Evolutionary conservation across 257 asterid genomes (phyloP), one percentile per base, ranked within the genome.

Genomic region (Solanum medicagineum): DNA sequence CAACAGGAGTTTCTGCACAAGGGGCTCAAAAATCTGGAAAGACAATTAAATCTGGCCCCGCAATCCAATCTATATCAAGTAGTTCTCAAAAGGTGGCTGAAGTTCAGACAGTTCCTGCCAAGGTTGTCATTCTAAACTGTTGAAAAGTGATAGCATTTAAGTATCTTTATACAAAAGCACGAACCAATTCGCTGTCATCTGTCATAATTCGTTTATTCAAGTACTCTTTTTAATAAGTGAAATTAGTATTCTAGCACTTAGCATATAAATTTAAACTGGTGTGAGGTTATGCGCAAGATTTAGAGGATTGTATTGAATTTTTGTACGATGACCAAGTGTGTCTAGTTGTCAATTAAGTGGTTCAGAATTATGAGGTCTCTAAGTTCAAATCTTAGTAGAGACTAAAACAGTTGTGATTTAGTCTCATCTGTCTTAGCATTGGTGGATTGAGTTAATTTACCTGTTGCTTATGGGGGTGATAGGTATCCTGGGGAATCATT

Each of bases 41-140:
- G 69, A 63, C 89, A 82, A 91, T 90, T 57, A 90, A 88, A 77
- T 40, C 85, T 88, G 83, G 54, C 10, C 89, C 73, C n/a, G 87
- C 77, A 57, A 83, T 55, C 63, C 86, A 91, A 77, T 71, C 93
- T 55, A 83, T 84, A 68, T 84, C 96, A 86, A 86, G 88, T 86
- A 89, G 87, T 85, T 90, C 93, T 55, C 87, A 88, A 55, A 81
- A 85, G 26, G 88, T 91, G 85, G 84, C 90, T 49, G 93, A 93
- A 86, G 79, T 92, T 56, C 82, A 77, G 68, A 89, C 89, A 70
- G 88, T 91, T 89, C 88, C 20, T 84, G 81, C 86, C 87, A 85
- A 89, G 94, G 96, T 92, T 68, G 42, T 68, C 51, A 68, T 40
- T 74, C 84, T 83, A 85, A 87, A 79, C 63, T 51, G 26, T 51